Percentiles rank a stretch among this genome's conserved stretches.
Conservation (phyloP, 139 green algal species). For the Chlamydomonas eustigma region DNA sequence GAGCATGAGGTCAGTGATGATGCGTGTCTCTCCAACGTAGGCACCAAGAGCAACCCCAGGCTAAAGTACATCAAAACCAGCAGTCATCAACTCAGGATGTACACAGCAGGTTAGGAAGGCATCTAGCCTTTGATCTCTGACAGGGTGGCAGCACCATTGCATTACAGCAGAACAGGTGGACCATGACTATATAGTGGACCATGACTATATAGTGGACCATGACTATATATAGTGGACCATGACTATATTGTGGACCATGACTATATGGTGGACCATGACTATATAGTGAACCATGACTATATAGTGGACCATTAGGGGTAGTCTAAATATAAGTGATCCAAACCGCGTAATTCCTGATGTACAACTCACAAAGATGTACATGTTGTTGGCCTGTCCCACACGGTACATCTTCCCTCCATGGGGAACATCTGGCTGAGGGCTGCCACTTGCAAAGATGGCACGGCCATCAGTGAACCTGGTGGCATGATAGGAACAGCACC, state of each 20-base stretch:
- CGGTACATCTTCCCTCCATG: constrained; percentile 16
- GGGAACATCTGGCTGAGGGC: constrained; percentile 56
- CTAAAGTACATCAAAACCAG: neutral
- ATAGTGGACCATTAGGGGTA: no score
- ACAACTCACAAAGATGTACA: constrained; percentile 23
- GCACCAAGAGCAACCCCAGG: constrained; percentile 58
- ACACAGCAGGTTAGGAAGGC: neutral
- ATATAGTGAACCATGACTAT: no score
- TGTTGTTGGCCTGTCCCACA: constrained; percentile 72
- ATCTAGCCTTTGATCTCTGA: no score
- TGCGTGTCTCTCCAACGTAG: constrained; percentile 46
- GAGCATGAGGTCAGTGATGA: constrained; percentile 72
- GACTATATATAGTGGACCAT: no score
- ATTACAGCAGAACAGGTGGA: no score
- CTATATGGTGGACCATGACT: no score
- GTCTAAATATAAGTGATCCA: neutral
- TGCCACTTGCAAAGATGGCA: constrained; percentile 78
- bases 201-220: no score
- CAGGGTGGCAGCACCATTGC: neutral
- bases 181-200: no score
- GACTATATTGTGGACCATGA: no score
- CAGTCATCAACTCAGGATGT: neutral
- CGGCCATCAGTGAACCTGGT: constrained; percentile 46
- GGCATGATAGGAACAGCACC: no score
- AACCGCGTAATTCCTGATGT: neutral